Evolutionary conservation across 2,329 filamentous ascomycete species (phyloP), one percentile per base, ranked within the genome.

Genomic region (Pestalotiopsis sp.): DNA sequence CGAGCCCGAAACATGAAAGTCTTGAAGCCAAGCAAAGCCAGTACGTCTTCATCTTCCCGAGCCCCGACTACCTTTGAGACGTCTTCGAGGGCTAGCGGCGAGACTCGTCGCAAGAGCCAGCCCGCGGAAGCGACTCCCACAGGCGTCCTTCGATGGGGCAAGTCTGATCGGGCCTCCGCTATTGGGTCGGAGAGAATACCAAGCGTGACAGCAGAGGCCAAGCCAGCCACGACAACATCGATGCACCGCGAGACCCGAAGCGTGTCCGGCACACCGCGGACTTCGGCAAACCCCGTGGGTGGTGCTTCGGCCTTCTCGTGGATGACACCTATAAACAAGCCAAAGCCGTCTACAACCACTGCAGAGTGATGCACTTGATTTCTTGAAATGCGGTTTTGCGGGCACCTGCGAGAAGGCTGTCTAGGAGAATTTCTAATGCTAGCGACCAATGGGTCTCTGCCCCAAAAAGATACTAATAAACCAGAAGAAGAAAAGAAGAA

Each of bases 221-320:
- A 75, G 57, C 62, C 70, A 64, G 70, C 80, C 75, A 71, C 68
- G 68, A 71, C 67, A 49, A 73, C 80, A 80, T 70, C 67, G 74
- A 68, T 68, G 68, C 45, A 52, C 17, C 67, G 78, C 68, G 79
- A 82, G 61, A 72, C 74, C 52, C 80, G 81, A 67, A 82, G 79
- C 66, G 75, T 78, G 49, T 78, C 82, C 57, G 75, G 80, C 20
- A 76, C 83, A n/a, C 82, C 88, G 17, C 87, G 90, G 65, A 78
- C 77, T 68, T 86, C 89, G 6, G 85, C 89, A 39, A 98, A 98
- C 76, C 95, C 96, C 0, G 88, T 97, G 20, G 95, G 95, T 9
- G 93, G 93, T n/a, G 95, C 93, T 14, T 96, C 93, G 69, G 95
- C 95, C 2, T 98, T 98, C 82, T 91, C 93, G 13, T 98, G 95